phyloP scores from a whole-genome alignment of 1,284 basidiomycete genomes.

The Cronartium quercuum region DNA sequence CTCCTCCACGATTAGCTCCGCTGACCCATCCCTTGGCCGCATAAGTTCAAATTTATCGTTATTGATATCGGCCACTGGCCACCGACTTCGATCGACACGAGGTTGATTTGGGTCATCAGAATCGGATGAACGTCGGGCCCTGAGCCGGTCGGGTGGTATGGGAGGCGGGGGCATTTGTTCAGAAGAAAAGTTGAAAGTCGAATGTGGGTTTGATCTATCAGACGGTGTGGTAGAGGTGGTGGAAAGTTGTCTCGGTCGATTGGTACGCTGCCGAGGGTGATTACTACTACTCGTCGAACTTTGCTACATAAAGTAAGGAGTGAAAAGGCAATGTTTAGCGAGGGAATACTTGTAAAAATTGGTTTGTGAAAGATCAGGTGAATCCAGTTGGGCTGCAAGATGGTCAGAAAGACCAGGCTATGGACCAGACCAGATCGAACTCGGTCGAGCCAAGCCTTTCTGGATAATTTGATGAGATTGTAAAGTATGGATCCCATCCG shows the following conservation, averaged over 20 bases:
- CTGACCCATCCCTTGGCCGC: conserved; percentile 8
- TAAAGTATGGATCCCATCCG: neutral
- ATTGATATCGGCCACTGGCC: conserved; percentile 21
- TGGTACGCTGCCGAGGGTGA: neutral
- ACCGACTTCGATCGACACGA: conserved; percentile 2
- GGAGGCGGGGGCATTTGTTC: conserved; percentile 15
- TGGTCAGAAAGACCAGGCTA: neutral
- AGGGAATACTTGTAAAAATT: neutral
- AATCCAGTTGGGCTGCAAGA: neutral
- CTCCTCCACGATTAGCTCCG: conserved; percentile 22
- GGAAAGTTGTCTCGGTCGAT: neutral
- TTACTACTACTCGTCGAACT: neutral
- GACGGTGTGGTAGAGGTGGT: neutral
- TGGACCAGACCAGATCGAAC: too few species aligned
- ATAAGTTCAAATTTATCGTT: conserved; percentile 22
- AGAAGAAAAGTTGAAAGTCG: neutral
- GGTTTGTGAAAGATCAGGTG: neutral
- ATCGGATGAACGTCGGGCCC: neutral
- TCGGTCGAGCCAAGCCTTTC: too few species aligned
- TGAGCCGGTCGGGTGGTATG: neutral
- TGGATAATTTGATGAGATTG: neutral
- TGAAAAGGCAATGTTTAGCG: too few species aligned
- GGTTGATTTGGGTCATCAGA: neutral
- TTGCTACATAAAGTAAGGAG: neutral
- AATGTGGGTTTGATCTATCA: neutral